phyloP scores from a whole-genome alignment of 2,329 filamentous ascomycete species.

The Penicillium occitanis region DNA sequence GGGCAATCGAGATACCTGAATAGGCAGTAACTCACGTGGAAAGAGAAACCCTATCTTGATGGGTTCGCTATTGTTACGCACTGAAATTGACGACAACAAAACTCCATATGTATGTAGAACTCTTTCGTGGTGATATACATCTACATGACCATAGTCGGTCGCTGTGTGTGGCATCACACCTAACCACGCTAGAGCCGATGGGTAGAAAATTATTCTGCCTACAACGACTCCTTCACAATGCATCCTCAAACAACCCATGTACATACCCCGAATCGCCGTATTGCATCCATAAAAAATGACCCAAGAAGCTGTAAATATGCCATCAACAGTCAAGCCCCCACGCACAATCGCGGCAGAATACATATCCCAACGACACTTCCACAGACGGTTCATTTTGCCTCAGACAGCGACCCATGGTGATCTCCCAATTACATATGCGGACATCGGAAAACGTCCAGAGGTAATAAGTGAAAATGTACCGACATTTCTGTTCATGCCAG shows the following conservation, averaged over 20 bases:
- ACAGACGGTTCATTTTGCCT: conserved; percentile 26
- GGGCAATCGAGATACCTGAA: not conserved
- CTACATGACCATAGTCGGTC: not conserved
- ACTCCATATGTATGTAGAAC: not conserved
- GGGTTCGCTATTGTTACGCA: not conserved
- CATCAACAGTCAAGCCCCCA: not conserved
- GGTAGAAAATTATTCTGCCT: conserved; percentile 1
- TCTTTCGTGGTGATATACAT: not conserved
- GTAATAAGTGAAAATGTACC: conserved; percentile 11
- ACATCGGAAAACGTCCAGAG: conserved; percentile 23
- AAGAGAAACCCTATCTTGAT: not conserved
- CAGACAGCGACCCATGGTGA: conserved; percentile 22
- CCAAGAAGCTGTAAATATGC: not conserved
- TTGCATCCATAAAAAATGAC: not conserved
- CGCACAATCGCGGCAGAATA: conserved; percentile 10
- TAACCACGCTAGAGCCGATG: not conserved
- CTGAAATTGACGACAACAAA: not conserved
- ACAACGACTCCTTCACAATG: not conserved
- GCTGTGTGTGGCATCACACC: not conserved
- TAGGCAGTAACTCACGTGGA: not conserved
- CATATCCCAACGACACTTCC: conserved; percentile 27
- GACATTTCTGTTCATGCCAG: conserved; percentile 27
- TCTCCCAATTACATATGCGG: conserved; percentile 28
- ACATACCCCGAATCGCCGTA: not conserved
- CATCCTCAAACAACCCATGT: not conserved